phyloP scores from a whole-genome alignment of 176 grass and related monocot genomes.

The Tuctoria greenei region DNA sequence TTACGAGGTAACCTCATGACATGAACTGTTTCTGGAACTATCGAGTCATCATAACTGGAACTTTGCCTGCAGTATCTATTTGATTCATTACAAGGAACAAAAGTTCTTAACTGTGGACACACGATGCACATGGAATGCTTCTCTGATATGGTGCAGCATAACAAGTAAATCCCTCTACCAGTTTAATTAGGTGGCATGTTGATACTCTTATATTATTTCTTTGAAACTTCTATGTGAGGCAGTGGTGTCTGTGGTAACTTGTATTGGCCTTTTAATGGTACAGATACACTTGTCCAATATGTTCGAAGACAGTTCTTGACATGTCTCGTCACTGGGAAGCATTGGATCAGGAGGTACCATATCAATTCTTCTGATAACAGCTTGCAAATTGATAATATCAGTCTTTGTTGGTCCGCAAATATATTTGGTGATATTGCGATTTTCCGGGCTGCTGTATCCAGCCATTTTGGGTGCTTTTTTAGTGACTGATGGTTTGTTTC shows the following conservation, averaged over 20 bases:
- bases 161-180: conserved; percentile 51
- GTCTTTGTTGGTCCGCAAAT: not conserved
- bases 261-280: conserved; percentile 39
- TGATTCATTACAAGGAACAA: conserved; percentile 87
- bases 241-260: conserved; percentile 27
- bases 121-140: conserved; percentile 91
- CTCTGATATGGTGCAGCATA: conserved; percentile 68
- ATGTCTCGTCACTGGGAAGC: conserved; percentile 53
- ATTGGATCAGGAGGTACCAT: conserved; percentile 88
- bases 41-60: conserved; percentile 27
- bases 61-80: conserved; percentile 83
- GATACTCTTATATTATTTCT: conserved; percentile 10
- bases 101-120: conserved; percentile 84
- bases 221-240: not conserved
- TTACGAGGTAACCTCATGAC: conserved; percentile 63
- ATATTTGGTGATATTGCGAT: not conserved
- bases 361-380: not conserved
- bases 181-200: conserved; percentile 26
- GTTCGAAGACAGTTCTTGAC: conserved; percentile 69
- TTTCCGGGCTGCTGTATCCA: conserved; percentile 7
- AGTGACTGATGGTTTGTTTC: conserved; percentile 31
- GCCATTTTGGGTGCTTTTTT: conserved; percentile 6
- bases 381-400: not conserved
- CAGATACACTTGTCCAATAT: conserved; percentile 94
- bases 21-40: conserved; percentile 26